Conservation (phyloP, 768 basidiomycete species). For the Candolleomyces aberdarensis region DNA sequence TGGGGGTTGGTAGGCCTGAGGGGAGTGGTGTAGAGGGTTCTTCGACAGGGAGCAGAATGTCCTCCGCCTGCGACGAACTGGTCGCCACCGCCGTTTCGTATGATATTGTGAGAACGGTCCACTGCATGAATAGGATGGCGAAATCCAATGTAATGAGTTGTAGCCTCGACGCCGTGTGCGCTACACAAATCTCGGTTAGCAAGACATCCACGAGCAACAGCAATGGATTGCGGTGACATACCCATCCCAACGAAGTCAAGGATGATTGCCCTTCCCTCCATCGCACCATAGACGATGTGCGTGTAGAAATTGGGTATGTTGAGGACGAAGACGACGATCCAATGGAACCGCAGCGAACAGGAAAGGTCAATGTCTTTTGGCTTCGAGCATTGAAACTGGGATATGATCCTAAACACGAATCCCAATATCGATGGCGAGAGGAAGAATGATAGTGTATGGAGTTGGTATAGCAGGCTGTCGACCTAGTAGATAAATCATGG, state of each 20-base stretch:
- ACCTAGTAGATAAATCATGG: conserved; percentile 41
- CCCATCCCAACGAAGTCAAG: conserved; percentile 81
- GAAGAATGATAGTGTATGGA: conserved; percentile 76
- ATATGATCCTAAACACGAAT: conserved; percentile 49
- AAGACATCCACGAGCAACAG: neutral
- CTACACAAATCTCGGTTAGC: conserved; percentile 25
- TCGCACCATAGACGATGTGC: conserved; percentile 51
- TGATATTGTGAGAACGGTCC: conserved; percentile 62
- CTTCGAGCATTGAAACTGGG: conserved; percentile 64
- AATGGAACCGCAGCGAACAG: conserved; percentile 68
- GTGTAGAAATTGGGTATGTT: conserved; percentile 60
- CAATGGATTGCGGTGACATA: conserved; percentile 29
- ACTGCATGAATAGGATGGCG: conserved; percentile 63
- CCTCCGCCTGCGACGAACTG: conserved; percentile 33
- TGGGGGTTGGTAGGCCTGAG: conserved; percentile 10
- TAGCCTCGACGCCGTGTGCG: conserved; percentile 57
- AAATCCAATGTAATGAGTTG: conserved; percentile 68
- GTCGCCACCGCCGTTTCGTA: conserved; percentile 55
- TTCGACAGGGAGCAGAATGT: conserved; percentile 29
- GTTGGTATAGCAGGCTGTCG: conserved; percentile 66
- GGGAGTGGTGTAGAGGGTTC: conserved; percentile 16
- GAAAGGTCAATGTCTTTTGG: conserved; percentile 65
- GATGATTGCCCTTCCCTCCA: conserved; percentile 59
- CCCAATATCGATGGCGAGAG: conserved; percentile 64
- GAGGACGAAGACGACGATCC: conserved; percentile 52